Evolutionary conservation across 164 flowering plant genomes (phyloP).

Genomic region (Hamamelis virginiana): DNA sequence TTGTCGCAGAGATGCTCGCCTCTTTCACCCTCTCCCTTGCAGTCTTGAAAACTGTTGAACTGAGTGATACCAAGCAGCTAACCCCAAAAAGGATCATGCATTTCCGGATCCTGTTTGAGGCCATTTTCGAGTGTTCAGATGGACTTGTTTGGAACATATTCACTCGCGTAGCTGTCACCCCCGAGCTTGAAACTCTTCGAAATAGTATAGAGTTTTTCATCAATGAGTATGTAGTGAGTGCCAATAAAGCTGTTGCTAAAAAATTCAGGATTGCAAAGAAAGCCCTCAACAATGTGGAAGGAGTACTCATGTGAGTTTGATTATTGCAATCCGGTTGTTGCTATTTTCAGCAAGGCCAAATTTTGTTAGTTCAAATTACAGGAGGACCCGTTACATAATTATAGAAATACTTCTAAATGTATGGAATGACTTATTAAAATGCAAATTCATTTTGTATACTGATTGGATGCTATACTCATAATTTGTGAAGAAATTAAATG

Average conservation of each 20-base stretch:
- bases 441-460: no score
- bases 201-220: conserved; percentile 65
- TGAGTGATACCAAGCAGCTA: conserved; percentile 43
- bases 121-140: conserved; percentile 67
- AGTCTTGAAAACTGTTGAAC: conserved; percentile 61
- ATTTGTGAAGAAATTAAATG: no score
- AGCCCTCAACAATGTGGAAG: conserved; percentile 65
- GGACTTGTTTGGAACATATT: conserved; percentile 75
- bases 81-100: conserved; percentile 81
- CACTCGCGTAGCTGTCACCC: conserved; percentile 66
- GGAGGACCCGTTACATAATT: no score
- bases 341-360: no score
- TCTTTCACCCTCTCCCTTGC: conserved; percentile 77
- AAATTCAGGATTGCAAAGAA: conserved; percentile 72
- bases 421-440: no score
- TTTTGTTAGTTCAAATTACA: no score
- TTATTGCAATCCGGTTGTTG: no score
- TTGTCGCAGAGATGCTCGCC: conserved; percentile 68
- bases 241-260: conserved; percentile 20
- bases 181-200: conserved; percentile 72
- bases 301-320: conserved; percentile 59
- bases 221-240: conserved; percentile 48
- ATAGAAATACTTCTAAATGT: no score
- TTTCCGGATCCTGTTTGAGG: conserved; percentile 78
- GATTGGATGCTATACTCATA: no score